Conservation (phyloP, 2,329 filamentous ascomycete species). For the Pseudogymnoascus sp. region DNA sequence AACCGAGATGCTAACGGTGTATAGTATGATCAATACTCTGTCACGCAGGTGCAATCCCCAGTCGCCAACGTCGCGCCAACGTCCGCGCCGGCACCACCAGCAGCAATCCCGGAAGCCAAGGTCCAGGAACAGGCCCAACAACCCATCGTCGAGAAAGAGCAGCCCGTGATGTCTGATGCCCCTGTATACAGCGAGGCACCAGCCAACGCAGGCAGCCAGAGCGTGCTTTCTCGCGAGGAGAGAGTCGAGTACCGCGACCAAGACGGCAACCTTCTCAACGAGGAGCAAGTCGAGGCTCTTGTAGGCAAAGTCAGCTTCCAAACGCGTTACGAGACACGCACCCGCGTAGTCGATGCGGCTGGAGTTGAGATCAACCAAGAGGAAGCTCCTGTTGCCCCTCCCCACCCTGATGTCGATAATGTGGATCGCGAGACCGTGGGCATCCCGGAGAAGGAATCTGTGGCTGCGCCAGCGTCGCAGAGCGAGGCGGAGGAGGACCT, state of each 20-base stretch:
- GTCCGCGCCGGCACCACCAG: slow-evolving; percentile 20
- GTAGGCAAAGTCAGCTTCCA: slow-evolving; percentile 93
- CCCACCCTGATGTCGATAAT: slow-evolving; percentile 43
- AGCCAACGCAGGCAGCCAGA: slow-evolving; percentile 21
- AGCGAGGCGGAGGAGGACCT: slow-evolving; percentile 42
- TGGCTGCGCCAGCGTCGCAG: slow-evolving; percentile 35
- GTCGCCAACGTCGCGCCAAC: slow-evolving; percentile 16
- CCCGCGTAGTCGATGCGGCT: slow-evolving; percentile 68
- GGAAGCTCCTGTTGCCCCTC: slow-evolving; percentile 18
- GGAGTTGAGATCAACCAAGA: slow-evolving; percentile 61
- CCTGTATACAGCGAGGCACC: slow-evolving; percentile 17
- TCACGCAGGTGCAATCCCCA: slow-evolving; percentile 7
- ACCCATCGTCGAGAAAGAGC: slow-evolving; percentile 21
- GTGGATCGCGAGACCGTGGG: slow-evolving; percentile 51
- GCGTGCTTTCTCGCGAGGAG: slow-evolving; percentile 52
- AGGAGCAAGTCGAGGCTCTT: slow-evolving; percentile 74
- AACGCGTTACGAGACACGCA: slow-evolving; percentile 92
- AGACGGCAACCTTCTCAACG: slow-evolving; percentile 78
- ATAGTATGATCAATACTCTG: not conserved
- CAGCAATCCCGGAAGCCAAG: slow-evolving; percentile 15
- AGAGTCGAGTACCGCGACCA: slow-evolving; percentile 92
- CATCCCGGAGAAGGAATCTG: slow-evolving; percentile 28
- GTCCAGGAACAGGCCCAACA: slow-evolving; percentile 19
- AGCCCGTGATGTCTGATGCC: slow-evolving; percentile 23
- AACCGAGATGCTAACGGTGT: not conserved